Evolutionary conservation across 345 rosid species (phyloP), one percentile per base, ranked within the genome.

Genomic region (Gossypium herbaceum): DNA sequence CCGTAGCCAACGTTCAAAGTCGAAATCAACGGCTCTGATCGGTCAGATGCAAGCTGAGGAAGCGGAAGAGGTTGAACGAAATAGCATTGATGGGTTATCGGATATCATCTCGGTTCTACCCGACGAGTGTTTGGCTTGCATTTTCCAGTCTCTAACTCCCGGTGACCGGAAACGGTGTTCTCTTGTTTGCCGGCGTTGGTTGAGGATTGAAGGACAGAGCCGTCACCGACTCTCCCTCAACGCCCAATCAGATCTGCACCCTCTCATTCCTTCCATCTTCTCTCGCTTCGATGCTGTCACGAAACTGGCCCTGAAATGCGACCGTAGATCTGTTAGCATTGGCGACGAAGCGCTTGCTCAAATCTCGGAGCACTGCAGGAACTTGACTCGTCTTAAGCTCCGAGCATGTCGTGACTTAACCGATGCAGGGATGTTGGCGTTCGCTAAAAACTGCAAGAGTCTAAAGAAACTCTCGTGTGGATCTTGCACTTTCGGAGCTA

Each of bases 381-480:
- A 89, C 80, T 86, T 94, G 44, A 89, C 86, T 80, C 89, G 91
- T 48, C 88, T 94, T 19, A 94, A 92, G 85, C 93, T 94, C 45
- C 88, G 94, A 51, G 85, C 88, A 10, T 94, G 98, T 81, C 94
- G 90, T 55, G 89, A 85, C 82, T 75, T 94, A 16, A 92, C 97
- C 11, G 93, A 89, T 41, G 81, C 80, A 2, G 98, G 98, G 34
- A 91, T 94, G 86, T 57, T 64, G 0, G 85, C 52, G 12, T 91
- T 94, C 56, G 90, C 97, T 4, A 82, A 83, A 74, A 92, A 92
- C 65, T 94, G 98, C 76, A 86, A 71, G 69, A 84, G 83, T 2
- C 76, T 92, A 89, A 94, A 86, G 87, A 94, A 89, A 81, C 83
- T 94, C 16, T 90, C 97, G 9, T 89, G 91, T 66, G 97, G 93